Conservation (phyloP, 441 rosid species). For the Corymbia citriodora region DNA sequence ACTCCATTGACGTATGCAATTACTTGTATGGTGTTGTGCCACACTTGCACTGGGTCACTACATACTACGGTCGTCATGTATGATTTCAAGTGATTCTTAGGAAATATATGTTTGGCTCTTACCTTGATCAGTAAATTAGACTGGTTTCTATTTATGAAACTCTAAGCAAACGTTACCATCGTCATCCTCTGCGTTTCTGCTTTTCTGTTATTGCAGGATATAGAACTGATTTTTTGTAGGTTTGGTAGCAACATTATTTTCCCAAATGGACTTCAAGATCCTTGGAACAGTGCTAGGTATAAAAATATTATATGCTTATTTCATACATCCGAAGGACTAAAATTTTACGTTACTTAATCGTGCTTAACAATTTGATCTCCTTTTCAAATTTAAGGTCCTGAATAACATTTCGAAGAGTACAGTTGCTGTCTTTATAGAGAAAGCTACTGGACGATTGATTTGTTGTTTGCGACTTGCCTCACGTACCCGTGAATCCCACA, state of each 20-base stretch:
- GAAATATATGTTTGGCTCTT: not conserved
- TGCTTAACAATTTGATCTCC: not conserved
- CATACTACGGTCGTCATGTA: not conserved
- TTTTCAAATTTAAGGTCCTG: not conserved
- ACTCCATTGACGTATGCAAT: too few species aligned
- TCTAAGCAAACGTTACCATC: not conserved
- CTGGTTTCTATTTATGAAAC: not conserved
- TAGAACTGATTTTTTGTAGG: not conserved
- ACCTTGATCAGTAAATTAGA: too few species aligned
- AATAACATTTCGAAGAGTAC: not conserved
- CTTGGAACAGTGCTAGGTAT: not conserved
- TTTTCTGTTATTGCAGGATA: not conserved
- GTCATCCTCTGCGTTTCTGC: not conserved
- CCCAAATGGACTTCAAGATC: not conserved
- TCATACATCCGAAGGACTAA: not conserved
- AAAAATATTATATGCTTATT: too few species aligned
- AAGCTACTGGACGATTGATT: not conserved
- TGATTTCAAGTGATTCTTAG: not conserved
- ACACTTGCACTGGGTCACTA: too few species aligned
- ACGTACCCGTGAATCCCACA: too few species aligned
- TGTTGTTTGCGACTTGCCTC: not conserved
- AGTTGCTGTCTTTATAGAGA: not conserved
- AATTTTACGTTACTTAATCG: not conserved
- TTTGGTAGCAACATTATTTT: not conserved
- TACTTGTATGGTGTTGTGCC: too few species aligned